Base-by-base conservation (phyloP, 805 yeast genomes). In the Lachancea dasiensis region DNA sequence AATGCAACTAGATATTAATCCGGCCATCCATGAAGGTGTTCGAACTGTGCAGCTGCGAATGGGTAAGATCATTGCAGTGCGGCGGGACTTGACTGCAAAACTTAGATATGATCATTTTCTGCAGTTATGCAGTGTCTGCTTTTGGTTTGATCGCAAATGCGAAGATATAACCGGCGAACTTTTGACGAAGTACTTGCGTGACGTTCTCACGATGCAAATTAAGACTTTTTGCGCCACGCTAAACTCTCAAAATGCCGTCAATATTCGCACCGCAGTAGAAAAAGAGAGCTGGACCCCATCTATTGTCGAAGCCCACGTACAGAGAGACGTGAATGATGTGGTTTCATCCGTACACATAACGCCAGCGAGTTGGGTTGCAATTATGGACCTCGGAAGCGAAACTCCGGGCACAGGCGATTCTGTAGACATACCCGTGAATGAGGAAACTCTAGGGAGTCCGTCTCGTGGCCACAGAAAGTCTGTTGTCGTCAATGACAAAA, bases 231-330 rank as follows among this genome's bases (percentile, higher is more conserved):
- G 76, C 25, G 65, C 65, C 21, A 65, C 75, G 22, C 72, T 73
- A 48, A 87, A 82, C 46, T 68, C 69, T 33, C 65, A 65, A 11
- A 67, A 72, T 18, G 56, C 75, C 36, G 70, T 69, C 39, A 55
- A 58, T 4, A 59, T 85, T 19, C 64, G 72, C 5, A 53, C 53
- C 3, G 63, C 67, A 13, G 65, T 84, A 39, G 89, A 83, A 35
- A 64, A 65, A 32, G 97, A 89, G 47, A 64, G 64, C 16, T 90
- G 97, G 97, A 76, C 74, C 41, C 95, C 89, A 37, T 74, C 72
- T 14, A 72, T 74, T n/a, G 73, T 79, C 7, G 54, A 74, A 0
- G 53, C 62, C 1, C 53, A 55, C 1, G 56, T 77, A 2, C 89
- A 82, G 50, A 48, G 39, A 3, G 51, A 61, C 10, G 71, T 77